Evolutionary conservation across 108 stramenopile species (phyloP).

Genomic region (Chaetoceros muelleri): DNA sequence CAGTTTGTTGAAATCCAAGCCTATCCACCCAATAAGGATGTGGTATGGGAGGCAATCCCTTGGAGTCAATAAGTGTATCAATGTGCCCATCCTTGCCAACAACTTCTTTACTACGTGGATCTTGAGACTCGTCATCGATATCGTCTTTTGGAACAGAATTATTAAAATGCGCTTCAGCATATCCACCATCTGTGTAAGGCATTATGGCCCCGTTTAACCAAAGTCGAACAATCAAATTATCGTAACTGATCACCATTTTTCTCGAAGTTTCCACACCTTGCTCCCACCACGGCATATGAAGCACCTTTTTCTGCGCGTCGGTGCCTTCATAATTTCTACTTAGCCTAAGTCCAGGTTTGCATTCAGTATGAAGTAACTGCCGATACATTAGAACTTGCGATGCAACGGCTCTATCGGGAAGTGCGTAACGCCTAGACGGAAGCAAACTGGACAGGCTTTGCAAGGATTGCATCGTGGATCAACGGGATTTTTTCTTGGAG

Average conservation of each 20-base stretch:
- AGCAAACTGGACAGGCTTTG: conserved; percentile 22
- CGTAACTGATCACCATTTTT: conserved; percentile 75
- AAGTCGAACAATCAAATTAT: conserved; percentile 63
- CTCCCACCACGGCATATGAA: conserved; percentile 89
- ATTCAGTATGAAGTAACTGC: conserved; percentile 75
- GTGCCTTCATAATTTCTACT: conserved; percentile 61
- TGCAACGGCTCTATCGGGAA: conserved; percentile 81
- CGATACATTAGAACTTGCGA: conserved; percentile 83
- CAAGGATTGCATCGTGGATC: conserved; percentile 14
- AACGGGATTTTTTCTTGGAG: no score
- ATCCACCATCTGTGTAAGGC: conserved; percentile 31
- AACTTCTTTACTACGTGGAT: not conserved
- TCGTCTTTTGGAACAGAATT: not conserved
- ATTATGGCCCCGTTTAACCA: conserved; percentile 74
- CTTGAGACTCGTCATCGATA: not conserved
- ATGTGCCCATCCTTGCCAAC: conserved; percentile 2
- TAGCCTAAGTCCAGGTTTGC: conserved; percentile 64
- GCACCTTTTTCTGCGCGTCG: conserved; percentile 62
- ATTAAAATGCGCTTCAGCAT: conserved; percentile 4
- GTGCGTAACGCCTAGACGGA: conserved; percentile 36
- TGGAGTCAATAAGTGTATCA: conserved; percentile 51
- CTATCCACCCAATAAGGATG: conserved; percentile 69
- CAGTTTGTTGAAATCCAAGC: conserved; percentile 76
- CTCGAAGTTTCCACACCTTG: conserved; percentile 52
- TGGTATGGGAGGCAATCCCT: conserved; percentile 68